A percentile compares a stretch with the other conserved stretches of the same genome.
These are phyloP conservation scores for Eucalyptus erythrocorys DNA, from an alignment of 345 rosid genomes.

Conservation along the genomic window DNA sequence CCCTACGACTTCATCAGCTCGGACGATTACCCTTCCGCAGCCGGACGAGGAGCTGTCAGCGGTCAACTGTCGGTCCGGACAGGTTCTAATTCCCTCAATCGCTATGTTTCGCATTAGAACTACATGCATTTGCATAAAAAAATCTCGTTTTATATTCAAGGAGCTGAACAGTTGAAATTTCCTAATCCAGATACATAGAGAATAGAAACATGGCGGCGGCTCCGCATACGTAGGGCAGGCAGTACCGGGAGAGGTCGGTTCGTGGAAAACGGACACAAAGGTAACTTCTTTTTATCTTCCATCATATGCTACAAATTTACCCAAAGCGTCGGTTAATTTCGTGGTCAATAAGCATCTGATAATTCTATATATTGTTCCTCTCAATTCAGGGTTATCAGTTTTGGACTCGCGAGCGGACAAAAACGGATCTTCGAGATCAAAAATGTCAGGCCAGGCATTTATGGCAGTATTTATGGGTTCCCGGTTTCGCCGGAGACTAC, in stretches of 20 bases:
- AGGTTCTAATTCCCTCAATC: background rate
- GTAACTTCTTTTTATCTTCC: background rate
- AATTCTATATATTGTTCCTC: background rate
- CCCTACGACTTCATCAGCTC: constrained; percentile 19
- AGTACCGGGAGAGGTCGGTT: constrained; percentile 21
- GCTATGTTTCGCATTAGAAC: background rate
- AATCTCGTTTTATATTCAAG: background rate
- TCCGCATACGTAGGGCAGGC: constrained; percentile 30
- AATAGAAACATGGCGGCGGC: background rate
- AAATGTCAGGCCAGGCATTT: constrained; percentile 15
- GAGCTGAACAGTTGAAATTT: background rate
- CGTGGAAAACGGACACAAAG: constrained; percentile 29
- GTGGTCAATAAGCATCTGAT: background rate
- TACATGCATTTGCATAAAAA: background rate
- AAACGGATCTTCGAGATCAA: constrained; percentile 7
- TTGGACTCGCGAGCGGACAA: constrained; percentile 15
- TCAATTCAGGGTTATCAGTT: constrained; percentile 27
- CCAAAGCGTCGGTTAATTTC: background rate
- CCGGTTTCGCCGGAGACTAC: constrained; percentile 25
- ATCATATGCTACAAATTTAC: background rate
- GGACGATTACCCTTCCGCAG: constrained; percentile 5
- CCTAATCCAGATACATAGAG: background rate
- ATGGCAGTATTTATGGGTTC: constrained; percentile 25
- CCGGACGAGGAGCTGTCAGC: constrained; percentile 6
- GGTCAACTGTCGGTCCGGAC: constrained; percentile 12